phyloP scores from a whole-genome alignment of 208 protist genomes.

The Leishmania lainsoni region DNA sequence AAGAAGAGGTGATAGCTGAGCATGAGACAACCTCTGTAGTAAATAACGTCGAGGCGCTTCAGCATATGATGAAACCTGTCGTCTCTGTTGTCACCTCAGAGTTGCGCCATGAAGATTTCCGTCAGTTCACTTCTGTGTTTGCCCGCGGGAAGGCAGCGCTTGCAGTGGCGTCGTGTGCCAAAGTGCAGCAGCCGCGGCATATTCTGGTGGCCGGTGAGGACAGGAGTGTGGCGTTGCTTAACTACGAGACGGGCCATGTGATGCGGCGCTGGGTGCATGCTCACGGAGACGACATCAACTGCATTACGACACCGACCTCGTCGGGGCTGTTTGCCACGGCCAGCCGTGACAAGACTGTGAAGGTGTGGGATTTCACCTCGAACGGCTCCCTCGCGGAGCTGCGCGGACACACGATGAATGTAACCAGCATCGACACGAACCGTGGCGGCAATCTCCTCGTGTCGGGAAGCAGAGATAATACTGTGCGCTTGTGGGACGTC shows the following conservation, averaged over 20 bases:
- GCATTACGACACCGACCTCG: constrained; percentile 50
- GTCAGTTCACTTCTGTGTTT: constrained; percentile 62
- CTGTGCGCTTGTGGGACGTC: constrained; percentile 75
- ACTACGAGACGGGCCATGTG: constrained; percentile 74
- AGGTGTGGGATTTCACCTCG: constrained; percentile 59
- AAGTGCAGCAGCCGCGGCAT: constrained; percentile 42
- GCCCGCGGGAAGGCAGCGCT: constrained; percentile 32
- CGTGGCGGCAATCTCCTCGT: constrained; percentile 36
- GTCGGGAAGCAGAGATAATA: constrained; percentile 83
- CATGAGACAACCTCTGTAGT: constrained; percentile 26
- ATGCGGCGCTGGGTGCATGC: constrained; percentile 52
- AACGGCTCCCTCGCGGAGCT: constrained; percentile 46
- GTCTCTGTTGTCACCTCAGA: constrained; percentile 38
- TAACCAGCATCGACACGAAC: constrained; percentile 53
- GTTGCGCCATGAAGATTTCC: constrained; percentile 45
- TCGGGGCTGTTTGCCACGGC: constrained; percentile 56
- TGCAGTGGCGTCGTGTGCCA: constrained; percentile 60
- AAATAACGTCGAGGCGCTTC: constrained; percentile 47
- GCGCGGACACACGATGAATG: constrained; percentile 61
- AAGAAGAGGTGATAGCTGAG: not conserved
- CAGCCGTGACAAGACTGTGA: constrained; percentile 65
- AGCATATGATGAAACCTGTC: constrained; percentile 53
- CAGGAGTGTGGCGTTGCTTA: constrained; percentile 55
- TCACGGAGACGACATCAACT: constrained; percentile 63
- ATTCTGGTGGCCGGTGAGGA: constrained; percentile 64